Conservation (phyloP, 176 grass and related monocot genomes). For the Zoysia japonica region DNA sequence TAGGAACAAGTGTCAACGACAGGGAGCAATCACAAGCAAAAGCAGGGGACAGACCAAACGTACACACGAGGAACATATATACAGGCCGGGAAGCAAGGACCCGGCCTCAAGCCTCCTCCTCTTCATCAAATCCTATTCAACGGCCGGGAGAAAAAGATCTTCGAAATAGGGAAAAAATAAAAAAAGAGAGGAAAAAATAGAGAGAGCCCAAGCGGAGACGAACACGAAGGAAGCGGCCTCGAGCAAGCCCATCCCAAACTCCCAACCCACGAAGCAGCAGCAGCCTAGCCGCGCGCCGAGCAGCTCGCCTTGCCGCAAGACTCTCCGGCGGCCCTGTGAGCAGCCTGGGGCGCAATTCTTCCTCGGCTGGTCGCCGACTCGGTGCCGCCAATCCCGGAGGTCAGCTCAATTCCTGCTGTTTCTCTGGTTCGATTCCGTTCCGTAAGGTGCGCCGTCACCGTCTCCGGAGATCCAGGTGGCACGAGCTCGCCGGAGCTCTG, state of each 20-base stretch:
- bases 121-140: slow-evolving; percentile 72
- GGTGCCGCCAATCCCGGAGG: slow-evolving; percentile 35
- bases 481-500: slow-evolving; percentile 33
- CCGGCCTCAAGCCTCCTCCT: too few species aligned
- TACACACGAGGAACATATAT: background rate
- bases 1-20: too few species aligned
- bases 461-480: slow-evolving; percentile 45
- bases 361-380: slow-evolving; percentile 22
- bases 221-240: slow-evolving; percentile 47
- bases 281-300: slow-evolving; percentile 13
- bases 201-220: slow-evolving; percentile 52
- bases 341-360: slow-evolving; percentile 38
- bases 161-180: background rate
- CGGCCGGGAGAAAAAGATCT: slow-evolving; percentile 38
- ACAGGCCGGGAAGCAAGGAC: slow-evolving; percentile 21
- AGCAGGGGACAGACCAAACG: background rate
- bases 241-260: slow-evolving; percentile 39
- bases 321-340: slow-evolving; percentile 14
- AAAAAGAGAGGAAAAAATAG: background rate
- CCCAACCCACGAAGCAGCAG: slow-evolving; percentile 42
- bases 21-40: background rate
- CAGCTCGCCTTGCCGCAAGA: slow-evolving; percentile 33
- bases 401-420: slow-evolving; percentile 53
- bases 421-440: slow-evolving; percentile 45
- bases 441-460: background rate